Conservation (phyloP, 306 rosid species). For the Morella rubra region DNA sequence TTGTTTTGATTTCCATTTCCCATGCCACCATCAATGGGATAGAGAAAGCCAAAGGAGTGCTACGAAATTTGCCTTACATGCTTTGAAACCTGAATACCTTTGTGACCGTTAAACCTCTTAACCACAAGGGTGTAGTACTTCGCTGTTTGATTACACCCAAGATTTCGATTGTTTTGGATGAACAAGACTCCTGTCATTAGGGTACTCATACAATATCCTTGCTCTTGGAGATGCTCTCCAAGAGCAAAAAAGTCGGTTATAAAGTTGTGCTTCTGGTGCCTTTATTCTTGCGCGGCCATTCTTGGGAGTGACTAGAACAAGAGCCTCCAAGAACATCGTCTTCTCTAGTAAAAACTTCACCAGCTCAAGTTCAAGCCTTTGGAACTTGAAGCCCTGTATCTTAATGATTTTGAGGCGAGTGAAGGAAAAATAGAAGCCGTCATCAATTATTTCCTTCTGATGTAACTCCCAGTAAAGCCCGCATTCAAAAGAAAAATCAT, state of each 20-base stretch:
- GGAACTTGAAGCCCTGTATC: constrained; percentile 37
- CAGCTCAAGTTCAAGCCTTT: constrained; percentile 11
- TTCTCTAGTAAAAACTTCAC: constrained; percentile 26
- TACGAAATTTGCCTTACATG: too few species aligned
- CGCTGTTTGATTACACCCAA: constrained; percentile 19
- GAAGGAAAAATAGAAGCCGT: neutral
- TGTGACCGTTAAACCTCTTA: too few species aligned
- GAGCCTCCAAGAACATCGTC: constrained; percentile 22
- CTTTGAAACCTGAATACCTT: too few species aligned
- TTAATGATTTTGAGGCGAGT: constrained; percentile 22
- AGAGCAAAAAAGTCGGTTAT: neutral
- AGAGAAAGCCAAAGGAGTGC: too few species aligned
- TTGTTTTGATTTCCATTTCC: neutral
- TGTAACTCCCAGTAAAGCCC: constrained; percentile 35
- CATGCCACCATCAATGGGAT: neutral
- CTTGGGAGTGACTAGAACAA: constrained; percentile 26
- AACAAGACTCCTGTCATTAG: neutral
- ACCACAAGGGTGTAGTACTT: too few species aligned
- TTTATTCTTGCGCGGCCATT: neutral
- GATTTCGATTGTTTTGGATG: constrained; percentile 6
- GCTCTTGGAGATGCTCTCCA: constrained; percentile 22
- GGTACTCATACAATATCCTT: neutral
- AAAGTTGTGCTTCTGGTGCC: neutral
- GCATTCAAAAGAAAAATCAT: constrained; percentile 6
- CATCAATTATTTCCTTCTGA: constrained; percentile 23